Base-by-base conservation (phyloP, 2,329 filamentous ascomycete species). In the Elsinoe batatas region DNA sequence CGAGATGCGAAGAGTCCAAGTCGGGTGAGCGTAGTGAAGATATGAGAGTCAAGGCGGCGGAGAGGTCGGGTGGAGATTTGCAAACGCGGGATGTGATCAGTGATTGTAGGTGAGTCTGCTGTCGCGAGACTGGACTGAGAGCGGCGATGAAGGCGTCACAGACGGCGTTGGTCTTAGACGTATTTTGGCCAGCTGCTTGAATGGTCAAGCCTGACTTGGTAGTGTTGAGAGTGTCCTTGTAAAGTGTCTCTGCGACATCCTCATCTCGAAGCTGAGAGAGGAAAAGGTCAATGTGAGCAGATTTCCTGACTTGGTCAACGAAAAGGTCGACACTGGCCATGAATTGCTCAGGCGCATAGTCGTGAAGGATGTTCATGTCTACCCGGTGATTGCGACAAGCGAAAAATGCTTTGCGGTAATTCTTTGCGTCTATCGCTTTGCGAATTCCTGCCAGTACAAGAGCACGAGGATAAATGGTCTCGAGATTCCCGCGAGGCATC, bases 341-440 rank as follows among this genome's bases (percentile, higher is more conserved):
- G 67, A 98, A 96, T 62, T 94, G 87, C 36, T 83, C 78, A 0
- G 91, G 89, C n/a, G 83, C 83, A 70, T 97, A 88, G 65, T 98
- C 93, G 65, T 95, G 91, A 2, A 98, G 75, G 59, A 98, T 91
- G 65, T 98, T 98, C 86, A 97, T 91, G 65, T 98, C 93, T 0
- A 98, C 93, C 62, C 94, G 82, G 68, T 98, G 94, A 18, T 84
- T 91, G 51, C 93, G 83, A 67, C 93, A 97, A 59, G 89, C 85
- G 18, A 87, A 75, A 67, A 96, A 98, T 0, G 93, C 93, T 53
- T 81, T 82, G 49, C 79, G 81, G 65, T 96, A 98, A 63, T 93
- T 82, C 67, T 87, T 87, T 32, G 80, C 76, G 54, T 90, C 85
- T 53, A 98, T 88, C 53, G 87, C 82, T 50, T 81, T 80, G 47